Evolutionary conservation across 306 rosid genomes (phyloP).

Genomic region (Acacia acuminata): DNA sequence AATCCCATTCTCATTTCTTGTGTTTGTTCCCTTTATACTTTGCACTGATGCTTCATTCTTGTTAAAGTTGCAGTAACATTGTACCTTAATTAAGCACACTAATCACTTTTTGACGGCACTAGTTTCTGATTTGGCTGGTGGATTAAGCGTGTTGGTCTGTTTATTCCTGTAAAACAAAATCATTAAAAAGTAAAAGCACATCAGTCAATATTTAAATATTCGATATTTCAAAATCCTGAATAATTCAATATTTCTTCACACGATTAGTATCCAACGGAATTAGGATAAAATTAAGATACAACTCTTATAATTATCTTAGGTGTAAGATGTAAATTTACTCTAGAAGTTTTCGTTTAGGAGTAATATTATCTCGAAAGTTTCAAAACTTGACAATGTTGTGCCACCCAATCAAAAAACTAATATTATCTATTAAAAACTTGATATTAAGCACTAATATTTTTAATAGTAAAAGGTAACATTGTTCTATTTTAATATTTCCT

Average conservation of each 20-base stretch:
- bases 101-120: background rate
- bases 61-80: background rate
- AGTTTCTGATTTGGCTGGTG: background rate
- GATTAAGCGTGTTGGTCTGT: background rate
- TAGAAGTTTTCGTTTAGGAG: no score
- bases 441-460: no score
- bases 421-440: no score
- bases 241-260: background rate
- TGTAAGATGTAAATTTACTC: no score
- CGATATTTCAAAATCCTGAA: background rate
- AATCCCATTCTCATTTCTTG: conserved; percentile 5
- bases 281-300: background rate
- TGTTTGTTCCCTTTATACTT: conserved; percentile 3
- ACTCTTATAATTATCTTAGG: no score
- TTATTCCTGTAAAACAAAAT: background rate
- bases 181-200: background rate
- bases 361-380: no score
- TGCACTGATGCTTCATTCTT: conserved; percentile 12
- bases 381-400: no score
- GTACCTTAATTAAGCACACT: background rate
- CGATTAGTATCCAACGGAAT: background rate
- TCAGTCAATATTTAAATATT: background rate
- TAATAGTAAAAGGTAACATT: no score
- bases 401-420: no score
- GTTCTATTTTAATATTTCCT: no score